A percentile compares a stretch with the other conserved stretches of the same genome.
Conservation (phyloP, 257 asterid species). For the Nicotiana benthamiana region DNA sequence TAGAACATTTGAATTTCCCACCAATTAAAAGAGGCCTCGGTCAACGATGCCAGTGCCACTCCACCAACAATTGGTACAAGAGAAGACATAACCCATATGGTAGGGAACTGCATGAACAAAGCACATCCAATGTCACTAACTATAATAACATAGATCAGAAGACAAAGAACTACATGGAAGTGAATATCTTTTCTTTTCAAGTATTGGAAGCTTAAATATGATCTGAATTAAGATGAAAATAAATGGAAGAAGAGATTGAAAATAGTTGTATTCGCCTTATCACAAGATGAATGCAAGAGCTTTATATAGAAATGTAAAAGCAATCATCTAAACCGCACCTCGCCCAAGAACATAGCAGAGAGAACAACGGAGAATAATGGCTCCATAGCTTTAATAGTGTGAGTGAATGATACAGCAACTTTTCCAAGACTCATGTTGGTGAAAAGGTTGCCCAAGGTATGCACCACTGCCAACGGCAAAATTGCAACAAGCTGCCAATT, state of each 20-base stretch:
- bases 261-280: background rate
- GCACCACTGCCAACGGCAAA: constrained; percentile 78
- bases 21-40: constrained; percentile 93
- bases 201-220: background rate
- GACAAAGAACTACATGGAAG: background rate
- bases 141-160: background rate
- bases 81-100: constrained; percentile 81
- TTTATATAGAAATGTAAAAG: background rate
- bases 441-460: constrained; percentile 83
- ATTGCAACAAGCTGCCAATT: constrained; percentile 66
- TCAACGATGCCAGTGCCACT: constrained; percentile 82
- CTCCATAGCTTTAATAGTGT: constrained; percentile 91
- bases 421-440: constrained; percentile 92
- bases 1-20: constrained; percentile 19
- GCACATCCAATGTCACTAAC: background rate
- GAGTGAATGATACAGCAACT: constrained; percentile 91
- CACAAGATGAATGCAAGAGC: background rate
- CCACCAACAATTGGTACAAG: constrained; percentile 93
- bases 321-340: constrained; percentile 29
- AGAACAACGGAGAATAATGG: constrained; percentile 88
- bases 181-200: background rate
- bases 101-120: constrained; percentile 41
- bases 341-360: constrained; percentile 80
- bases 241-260: background rate
- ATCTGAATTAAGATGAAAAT: constrained; percentile 1